Evolutionary conservation across 176 grass and related monocot genomes (phyloP), one percentile per base, ranked within the genome.

Genomic region (Luzula sylvatica): DNA sequence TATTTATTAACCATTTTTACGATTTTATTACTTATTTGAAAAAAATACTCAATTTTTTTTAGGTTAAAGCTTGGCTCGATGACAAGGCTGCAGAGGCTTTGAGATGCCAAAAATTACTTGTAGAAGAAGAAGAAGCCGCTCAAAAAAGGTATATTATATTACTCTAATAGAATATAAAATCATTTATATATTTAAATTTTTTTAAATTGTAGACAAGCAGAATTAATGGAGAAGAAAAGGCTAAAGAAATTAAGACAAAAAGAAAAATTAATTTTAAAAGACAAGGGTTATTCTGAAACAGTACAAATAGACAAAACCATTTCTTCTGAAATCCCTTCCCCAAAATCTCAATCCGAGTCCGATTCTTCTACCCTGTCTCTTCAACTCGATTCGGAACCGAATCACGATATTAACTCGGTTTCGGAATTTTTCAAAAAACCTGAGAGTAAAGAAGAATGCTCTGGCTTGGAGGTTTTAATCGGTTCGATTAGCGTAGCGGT

Each of bases 111-210:
- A 82, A 86, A 35, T 74, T 96, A 52, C 90, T 96, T 30, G 78
- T 89, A 30, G 90, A 79, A 50, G 90, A 96, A 79, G 90, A 96
- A 69, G 90, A 96, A 65, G 84, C 77, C 68, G 74, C 78, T 82
- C 84, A 96, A 55, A 96, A 88, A 89, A 96, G 77, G 90, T 87
- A 73, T 15, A 14, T 50, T 15, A 64, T 20, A 30, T 24, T 23
- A n/a, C 22, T 22, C 65, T 30, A 21, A 58, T 14, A 0, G 55
- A 51, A 27, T 54, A 0, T 46, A 83, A 16, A 35, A 66, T 72
- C 24, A 59, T 45, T 23, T 67, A 51, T 42, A 16, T 35, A 25
- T 43, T 21, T 15, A 70, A 75, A 23, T 22, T 5, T 38, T 24
- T 41, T 75, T 66, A 39, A 55, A 32, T 65, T 61, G 56, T 56